Evolutionary conservation across 176 grass and related monocot genomes (phyloP), one percentile per base, ranked within the genome.

Genomic region (Eleusine indica): DNA sequence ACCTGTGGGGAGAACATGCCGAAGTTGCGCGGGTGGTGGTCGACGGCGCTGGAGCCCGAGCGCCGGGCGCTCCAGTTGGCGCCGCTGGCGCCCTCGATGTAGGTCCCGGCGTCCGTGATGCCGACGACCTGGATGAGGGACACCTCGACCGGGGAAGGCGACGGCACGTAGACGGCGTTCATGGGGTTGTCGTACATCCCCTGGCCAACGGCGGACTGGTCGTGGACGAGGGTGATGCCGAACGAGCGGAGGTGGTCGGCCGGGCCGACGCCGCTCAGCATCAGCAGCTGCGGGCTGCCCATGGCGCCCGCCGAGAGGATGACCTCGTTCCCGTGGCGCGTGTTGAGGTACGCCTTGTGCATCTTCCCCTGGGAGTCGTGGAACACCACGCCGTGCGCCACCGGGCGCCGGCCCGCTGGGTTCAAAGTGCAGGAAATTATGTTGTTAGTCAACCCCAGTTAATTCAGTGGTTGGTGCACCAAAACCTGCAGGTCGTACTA

Each of bases 1-100:
- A 91, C 92, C 92, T 91, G 90, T 35, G 90, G 93, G 56, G 90
- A 92, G 83, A 95, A 95, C 90, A 95, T 97, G 81, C 89, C 94
- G 56, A 97, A 97, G 77, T 89, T 91, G 81, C 78, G 80, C 12
- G 47, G 78, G 35, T 15, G 82, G 15, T 30, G 40, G n/a, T 38
- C 11, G 22, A 13, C 47, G 3, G 10, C 6, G 3, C 14, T 4
- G 37, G 79, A 53, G 54, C 41, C 71, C 22, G 46, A 46, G 49
- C 19, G 70, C 7, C 52, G 74, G 38, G 44, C n/a, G 58, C 71
- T 72, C 66, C 88, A 90, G 89, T 94, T 86, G 38, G 90, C 72
- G 15, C 92, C 94, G 38, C 90, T 89, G 62, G 92, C 75, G 56
- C 90, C 92, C 74, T 94, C 95, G 40, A 97, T 90, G 92, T 92